Base-by-base conservation (phyloP, 2,329 filamentous ascomycete genomes). In the Paecilomyces sp. region DNA sequence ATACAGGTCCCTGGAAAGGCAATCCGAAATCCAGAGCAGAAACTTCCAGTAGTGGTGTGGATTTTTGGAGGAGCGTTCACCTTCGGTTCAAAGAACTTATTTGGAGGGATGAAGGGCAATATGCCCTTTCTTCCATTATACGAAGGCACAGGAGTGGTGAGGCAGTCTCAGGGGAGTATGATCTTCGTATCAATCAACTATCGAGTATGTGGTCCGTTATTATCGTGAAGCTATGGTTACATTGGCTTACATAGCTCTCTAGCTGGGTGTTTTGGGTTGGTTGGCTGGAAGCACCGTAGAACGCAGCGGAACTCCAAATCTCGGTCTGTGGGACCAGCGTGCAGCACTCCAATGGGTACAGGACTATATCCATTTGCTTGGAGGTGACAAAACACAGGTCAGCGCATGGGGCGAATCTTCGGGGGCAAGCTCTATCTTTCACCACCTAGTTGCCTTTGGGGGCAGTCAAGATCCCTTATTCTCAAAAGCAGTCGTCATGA, bases 331-430 rank as follows among this genome's bases (percentile, higher is more conserved):
- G 51, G 69, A 72, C 59, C 77, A 80, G 61, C 70, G 76, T 15
- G 74, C 77, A 3, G 75, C 76, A 1, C 71, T 83, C 22, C 67
- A 81, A 63, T 83, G 81, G 81, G 77, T 81, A 0, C 74, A 79
- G 54, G 70, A 79, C 54, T 74, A 82, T 63, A 79, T 83, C 51
- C 58, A 65, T 8, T 68, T 77, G 0, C 68, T 83, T 3, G 77
- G 79, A 8, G 82, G 81, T n/a, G 78, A 83, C 60, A 72, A 75
- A 4, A 69, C 67, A 3, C 63, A 70, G 3, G 79, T 83, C 5
- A 81, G 77, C 0, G 79, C 79, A 3, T 79, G 79, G 73, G 82
- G 81, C 2, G 77, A 82, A 63, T 81, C 77, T 8, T 80, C 81
- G 0, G 81, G 82, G 1, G 82, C 79, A 1, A 76, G 77, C 0